Evolutionary conservation across 2,329 filamentous ascomycete species (phyloP), one percentile per base, ranked within the genome.

Genomic region (Nothophaeocryptopus gaeumannii): DNA sequence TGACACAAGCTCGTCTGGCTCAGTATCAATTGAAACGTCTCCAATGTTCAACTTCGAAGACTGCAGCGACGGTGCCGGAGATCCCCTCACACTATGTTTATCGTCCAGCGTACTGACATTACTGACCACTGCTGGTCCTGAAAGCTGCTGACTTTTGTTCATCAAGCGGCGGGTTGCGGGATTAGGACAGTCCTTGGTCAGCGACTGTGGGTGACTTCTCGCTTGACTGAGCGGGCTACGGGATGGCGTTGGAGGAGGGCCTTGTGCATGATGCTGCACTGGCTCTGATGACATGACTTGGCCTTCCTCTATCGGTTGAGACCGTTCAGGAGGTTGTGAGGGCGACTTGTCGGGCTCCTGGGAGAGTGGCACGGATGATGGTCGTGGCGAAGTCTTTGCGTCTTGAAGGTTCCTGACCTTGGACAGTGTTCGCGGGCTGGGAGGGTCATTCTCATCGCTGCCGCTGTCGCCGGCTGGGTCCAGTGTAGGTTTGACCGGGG

Each of bases 91-190:
- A 42, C 60, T 66, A 48, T 64, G 65, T 5, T 46, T 48, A 37
- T 59, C 58, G 47, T 66, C 64, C 33, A 67, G 43, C 2, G 65
- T 59, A 42, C 56, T 67, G 14, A 67, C 54, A 34, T 60, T 65
- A 48, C 63, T 66, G 7, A 66, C 54, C 4, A 63, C 56, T 15
- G 65, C 64, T 34, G 64, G 65, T 3, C 62, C 62, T 8, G 61
- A 58, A 8, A 50, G 45, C 13, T 54, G 54, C 34, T 57, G 58
- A n/a, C 53, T 57, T 39, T 47, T 54, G 20, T 26, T 26, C 31
- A 60, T 38, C n/a, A 65, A 46, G 16, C 60, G 57, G 8, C 58
- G 57, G 15, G 61, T 56, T 5, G 58, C 57, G 5, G 64, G 63
- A 41, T 66, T 64, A 3, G 58, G 47, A 35, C 61, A 56, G 13